Evolutionary conservation across 768 basidiomycete genomes (phyloP).

Genomic region (Phanerochaete carnosa): DNA sequence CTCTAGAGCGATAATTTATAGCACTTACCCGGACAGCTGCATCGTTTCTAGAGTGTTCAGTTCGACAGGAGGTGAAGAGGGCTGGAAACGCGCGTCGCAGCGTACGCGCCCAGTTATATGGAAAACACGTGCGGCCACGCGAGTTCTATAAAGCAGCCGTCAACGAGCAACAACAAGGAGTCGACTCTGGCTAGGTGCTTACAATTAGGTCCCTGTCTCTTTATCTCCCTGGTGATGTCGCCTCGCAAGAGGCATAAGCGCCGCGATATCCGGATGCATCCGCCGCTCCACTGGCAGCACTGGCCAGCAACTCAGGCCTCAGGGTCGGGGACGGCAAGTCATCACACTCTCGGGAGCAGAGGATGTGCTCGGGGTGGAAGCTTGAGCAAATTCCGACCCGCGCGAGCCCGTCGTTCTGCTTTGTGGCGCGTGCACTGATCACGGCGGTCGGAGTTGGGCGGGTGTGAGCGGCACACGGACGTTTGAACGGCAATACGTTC

Average conservation of each 20-base stretch:
- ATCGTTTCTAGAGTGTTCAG: background rate
- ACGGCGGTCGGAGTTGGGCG: background rate
- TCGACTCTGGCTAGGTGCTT: too few species aligned
- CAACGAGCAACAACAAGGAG: background rate
- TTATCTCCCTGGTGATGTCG: too few species aligned
- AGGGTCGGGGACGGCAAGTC: too few species aligned
- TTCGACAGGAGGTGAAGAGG: background rate
- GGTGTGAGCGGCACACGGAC: too few species aligned
- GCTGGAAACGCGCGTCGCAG: background rate
- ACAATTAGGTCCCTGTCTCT: background rate
- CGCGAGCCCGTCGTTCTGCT: background rate
- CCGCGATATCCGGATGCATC: too few species aligned
- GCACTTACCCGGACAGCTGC: background rate
- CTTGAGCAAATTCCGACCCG: background rate
- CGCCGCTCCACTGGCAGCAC: too few species aligned
- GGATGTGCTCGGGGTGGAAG: too few species aligned
- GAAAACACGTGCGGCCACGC: background rate
- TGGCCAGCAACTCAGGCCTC: too few species aligned
- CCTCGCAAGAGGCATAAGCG: too few species aligned
- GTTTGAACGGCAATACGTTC: background rate
- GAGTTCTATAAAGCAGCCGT: background rate
- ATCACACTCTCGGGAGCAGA: too few species aligned
- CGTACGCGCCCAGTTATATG: background rate
- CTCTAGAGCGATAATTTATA: background rate
- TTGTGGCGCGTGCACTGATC: background rate